These are phyloP conservation scores for Aureobasidium zeae DNA, from an alignment of 2,329 filamentous ascomycete genomes.

Conservation along the genomic window DNA sequence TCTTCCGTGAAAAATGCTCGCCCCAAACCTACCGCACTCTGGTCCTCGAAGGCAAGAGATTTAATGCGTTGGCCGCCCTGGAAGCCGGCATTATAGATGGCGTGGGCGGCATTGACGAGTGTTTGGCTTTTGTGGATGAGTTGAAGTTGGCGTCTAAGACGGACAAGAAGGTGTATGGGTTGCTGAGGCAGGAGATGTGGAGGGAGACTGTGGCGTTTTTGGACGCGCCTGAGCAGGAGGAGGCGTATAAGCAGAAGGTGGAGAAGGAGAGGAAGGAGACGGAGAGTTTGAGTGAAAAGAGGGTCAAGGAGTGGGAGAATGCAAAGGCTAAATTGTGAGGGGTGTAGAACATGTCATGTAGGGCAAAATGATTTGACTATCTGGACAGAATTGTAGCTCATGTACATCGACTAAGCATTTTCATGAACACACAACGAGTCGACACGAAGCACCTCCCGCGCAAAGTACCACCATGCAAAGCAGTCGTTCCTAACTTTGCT, in stretches of 20 bases:
- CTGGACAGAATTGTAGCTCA: too few relatives aligned
- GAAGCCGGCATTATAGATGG: slow-evolving; percentile 60
- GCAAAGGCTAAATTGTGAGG: slow-evolving; percentile 24
- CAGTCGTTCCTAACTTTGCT: too few relatives aligned
- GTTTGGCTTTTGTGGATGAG: slow-evolving; percentile 50
- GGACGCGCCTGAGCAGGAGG: slow-evolving; percentile 43
- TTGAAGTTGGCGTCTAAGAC: slow-evolving; percentile 53
- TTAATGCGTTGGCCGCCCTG: slow-evolving; percentile 52
- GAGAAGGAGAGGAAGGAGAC: slow-evolving; percentile 20
- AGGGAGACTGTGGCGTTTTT: slow-evolving; percentile 53
- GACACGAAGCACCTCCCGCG: too few relatives aligned
- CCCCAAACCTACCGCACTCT: slow-evolving; percentile 50
- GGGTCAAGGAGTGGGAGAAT: slow-evolving; percentile 24
- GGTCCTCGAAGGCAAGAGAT: slow-evolving; percentile 65
- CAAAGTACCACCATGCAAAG: too few relatives aligned
- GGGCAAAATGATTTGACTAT: background rate
- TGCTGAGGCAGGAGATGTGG: slow-evolving; percentile 69
- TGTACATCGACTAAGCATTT: background rate
- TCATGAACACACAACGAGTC: background rate
- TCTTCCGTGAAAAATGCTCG: slow-evolving; percentile 63
- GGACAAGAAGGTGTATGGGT: slow-evolving; percentile 57
- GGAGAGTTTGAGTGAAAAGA: slow-evolving; percentile 17
- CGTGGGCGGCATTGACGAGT: slow-evolving; percentile 56
- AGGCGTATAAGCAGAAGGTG: slow-evolving; percentile 30
- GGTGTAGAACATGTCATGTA: background rate